phyloP scores from a whole-genome alignment of 179 eudicot species.

The Drosera spatulata region DNA sequence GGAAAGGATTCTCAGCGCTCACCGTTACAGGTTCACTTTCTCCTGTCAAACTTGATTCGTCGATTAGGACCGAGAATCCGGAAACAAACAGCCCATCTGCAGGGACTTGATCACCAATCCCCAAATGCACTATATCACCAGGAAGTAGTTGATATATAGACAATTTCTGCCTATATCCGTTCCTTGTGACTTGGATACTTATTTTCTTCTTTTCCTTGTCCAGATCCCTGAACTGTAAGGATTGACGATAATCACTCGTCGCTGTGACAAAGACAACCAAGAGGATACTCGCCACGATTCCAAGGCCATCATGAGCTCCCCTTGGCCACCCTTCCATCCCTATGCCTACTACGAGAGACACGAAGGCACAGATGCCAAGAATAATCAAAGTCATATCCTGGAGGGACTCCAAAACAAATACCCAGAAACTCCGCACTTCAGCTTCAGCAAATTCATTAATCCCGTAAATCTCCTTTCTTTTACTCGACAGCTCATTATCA shows the following conservation, averaged over 20 bases:
- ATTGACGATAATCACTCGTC: constrained; percentile 23
- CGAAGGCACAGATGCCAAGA: constrained; percentile 20
- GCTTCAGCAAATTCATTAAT: constrained; percentile 14
- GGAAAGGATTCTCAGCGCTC: constrained; percentile 14
- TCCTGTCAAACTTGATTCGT: constrained; percentile 25
- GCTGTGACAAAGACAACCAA: constrained; percentile 25
- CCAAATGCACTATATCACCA: constrained; percentile 26
- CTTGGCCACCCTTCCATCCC: constrained; percentile 23
- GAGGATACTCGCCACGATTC: constrained; percentile 19
- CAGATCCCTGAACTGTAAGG: constrained; percentile 22
- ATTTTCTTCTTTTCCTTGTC: constrained; percentile 26
- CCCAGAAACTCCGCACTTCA: constrained; percentile 20
- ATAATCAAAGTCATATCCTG: constrained; percentile 24
- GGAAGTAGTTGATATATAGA: constrained; percentile 22
- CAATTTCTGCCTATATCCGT: constrained; percentile 17
- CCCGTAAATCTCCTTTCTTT: constrained; percentile 17
- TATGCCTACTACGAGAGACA: constrained; percentile 19
- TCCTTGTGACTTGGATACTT: constrained; percentile 18
- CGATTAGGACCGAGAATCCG: constrained; percentile 18
- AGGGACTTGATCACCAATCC: constrained; percentile 24
- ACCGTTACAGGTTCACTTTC: constrained; percentile 21
- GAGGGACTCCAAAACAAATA: too few species aligned
- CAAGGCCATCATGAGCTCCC: constrained; percentile 25
- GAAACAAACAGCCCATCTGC: constrained; percentile 23
- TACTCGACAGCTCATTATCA: constrained; percentile 8